A percentile compares a stretch with the other conserved stretches of the same genome.
These are phyloP conservation scores for Leishmania arabica DNA, from an alignment of 208 protist genomes.

Conservation along the genomic window DNA sequence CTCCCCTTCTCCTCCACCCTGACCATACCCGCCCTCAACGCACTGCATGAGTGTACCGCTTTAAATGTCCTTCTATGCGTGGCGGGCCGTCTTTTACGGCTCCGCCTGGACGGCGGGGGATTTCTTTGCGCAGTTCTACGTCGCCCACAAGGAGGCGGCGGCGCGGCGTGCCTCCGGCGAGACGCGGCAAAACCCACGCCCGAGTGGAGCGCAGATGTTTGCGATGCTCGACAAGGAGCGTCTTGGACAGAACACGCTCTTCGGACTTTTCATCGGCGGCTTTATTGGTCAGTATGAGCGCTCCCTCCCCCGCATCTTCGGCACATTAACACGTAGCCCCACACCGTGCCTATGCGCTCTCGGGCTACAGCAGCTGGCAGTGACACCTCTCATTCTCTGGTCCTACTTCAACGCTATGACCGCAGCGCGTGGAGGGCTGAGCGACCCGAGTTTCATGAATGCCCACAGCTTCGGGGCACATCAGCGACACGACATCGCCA, in stretches of 20 bases:
- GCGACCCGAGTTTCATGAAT: conserved; percentile 57
- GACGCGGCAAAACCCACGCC: conserved; percentile 34
- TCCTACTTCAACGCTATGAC: conserved; percentile 79
- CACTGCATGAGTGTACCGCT: not conserved
- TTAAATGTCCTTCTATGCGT: conserved; percentile 15
- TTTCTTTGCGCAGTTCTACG: conserved; percentile 77
- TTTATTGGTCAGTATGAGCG: conserved; percentile 30
- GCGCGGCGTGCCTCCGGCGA: conserved; percentile 42
- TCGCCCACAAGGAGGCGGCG: conserved; percentile 55
- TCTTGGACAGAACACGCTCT: conserved; percentile 40
- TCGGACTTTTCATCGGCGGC: conserved; percentile 45
- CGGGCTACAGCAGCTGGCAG: conserved; percentile 60
- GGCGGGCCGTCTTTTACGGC: conserved; percentile 24
- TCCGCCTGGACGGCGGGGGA: conserved; percentile 54
- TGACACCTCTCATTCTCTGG: conserved; percentile 65
- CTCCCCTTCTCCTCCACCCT: not conserved
- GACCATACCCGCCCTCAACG: not conserved
- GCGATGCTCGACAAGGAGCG: conserved; percentile 61
- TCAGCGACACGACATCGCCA: conserved; percentile 48
- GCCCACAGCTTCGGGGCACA: conserved; percentile 26
- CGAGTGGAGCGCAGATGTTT: conserved; percentile 50
- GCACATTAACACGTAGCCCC: conserved; percentile 32
- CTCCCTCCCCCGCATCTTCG: conserved; percentile 41
- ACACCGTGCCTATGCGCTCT: conserved; percentile 52
- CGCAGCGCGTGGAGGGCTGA: conserved; percentile 54